Evolutionary conservation across 495 filamentous ascomycete species (phyloP).

Genomic region (Aspergillus nidulans): DNA sequence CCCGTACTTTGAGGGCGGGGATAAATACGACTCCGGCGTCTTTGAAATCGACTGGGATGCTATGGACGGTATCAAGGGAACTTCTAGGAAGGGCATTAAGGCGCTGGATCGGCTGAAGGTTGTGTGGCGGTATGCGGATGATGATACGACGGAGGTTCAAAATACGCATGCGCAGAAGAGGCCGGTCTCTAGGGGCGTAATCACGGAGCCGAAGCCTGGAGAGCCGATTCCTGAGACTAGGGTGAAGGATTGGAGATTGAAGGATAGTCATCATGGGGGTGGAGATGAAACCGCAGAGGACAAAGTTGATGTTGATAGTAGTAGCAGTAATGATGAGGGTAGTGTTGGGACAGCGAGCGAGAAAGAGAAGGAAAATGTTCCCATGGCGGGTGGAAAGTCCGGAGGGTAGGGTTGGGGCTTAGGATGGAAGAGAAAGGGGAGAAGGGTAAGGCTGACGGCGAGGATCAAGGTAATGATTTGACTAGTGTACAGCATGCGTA

Average conservation of each 20-base stretch:
- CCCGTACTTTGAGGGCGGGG: conserved; percentile 80
- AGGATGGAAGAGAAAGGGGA: not conserved
- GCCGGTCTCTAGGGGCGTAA: conserved; percentile 31
- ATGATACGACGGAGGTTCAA: conserved; percentile 13
- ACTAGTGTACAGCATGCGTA: not conserved
- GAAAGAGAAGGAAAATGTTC: conserved; percentile 15
- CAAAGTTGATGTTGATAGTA: not conserved
- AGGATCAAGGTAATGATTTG: no score
- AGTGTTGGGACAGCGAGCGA: not conserved
- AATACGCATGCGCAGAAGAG: conserved; percentile 15
- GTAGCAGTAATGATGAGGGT: not conserved
- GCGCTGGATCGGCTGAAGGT: conserved; percentile 83
- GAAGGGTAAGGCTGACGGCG: not conserved
- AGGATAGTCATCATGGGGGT: conserved; percentile 21
- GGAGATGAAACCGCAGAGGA: not conserved
- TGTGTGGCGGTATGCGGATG: conserved; percentile 63
- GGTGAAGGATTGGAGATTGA: conserved; percentile 64
- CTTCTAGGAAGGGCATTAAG: conserved; percentile 68
- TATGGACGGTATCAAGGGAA: conserved; percentile 77
- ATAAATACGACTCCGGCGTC: conserved; percentile 55
- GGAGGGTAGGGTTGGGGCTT: not conserved
- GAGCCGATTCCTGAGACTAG: conserved; percentile 62
- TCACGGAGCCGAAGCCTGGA: conserved; percentile 55
- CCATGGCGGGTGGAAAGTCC: not conserved
- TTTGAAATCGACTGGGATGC: conserved; percentile 63